Evolutionary conservation across 2,329 filamentous ascomycete species (phyloP).

Genomic region (Beauveria bassiana): DNA sequence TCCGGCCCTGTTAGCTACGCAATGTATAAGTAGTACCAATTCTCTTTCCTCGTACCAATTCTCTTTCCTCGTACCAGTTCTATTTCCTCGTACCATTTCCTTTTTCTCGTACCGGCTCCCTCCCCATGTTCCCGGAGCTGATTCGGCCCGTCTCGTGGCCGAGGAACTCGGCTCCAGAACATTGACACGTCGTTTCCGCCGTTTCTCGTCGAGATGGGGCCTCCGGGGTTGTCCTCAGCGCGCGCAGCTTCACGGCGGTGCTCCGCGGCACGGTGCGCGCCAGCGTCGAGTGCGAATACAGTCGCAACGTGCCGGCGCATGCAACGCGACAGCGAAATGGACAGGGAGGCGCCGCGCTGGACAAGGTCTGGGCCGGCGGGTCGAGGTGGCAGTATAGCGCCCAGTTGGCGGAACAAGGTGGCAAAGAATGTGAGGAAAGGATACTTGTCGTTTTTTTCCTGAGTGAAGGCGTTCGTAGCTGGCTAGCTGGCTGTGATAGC

Average conservation of each 20-base stretch:
- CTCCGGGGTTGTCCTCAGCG: slow-evolving; percentile 16
- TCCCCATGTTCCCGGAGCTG: too few species aligned
- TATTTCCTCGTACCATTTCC: too few species aligned
- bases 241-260: too few species aligned
- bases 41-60: too few species aligned
- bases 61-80: too few species aligned
- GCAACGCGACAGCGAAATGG: not conserved
- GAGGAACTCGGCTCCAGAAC: slow-evolving; percentile 34
- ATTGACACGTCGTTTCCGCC: slow-evolving; percentile 34
- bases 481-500: not conserved
- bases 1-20: not conserved
- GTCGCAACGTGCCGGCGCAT: not conserved
- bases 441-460: slow-evolving; percentile 2
- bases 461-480: not conserved
- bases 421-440: not conserved
- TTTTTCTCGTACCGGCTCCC: slow-evolving; percentile 41
- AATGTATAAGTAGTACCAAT: not conserved
- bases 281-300: too few species aligned
- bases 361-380: not conserved
- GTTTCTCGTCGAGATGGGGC: slow-evolving; percentile 37
- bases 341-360: not conserved
- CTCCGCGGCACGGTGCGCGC: too few species aligned
- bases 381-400: not conserved
- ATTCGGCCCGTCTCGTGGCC: slow-evolving; percentile 24
- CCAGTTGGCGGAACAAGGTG: not conserved